A percentile compares a stretch with the other conserved stretches of the same genome.
Conservation (phyloP, 495 filamentous ascomycete genomes). For the Darksidea phi region DNA sequence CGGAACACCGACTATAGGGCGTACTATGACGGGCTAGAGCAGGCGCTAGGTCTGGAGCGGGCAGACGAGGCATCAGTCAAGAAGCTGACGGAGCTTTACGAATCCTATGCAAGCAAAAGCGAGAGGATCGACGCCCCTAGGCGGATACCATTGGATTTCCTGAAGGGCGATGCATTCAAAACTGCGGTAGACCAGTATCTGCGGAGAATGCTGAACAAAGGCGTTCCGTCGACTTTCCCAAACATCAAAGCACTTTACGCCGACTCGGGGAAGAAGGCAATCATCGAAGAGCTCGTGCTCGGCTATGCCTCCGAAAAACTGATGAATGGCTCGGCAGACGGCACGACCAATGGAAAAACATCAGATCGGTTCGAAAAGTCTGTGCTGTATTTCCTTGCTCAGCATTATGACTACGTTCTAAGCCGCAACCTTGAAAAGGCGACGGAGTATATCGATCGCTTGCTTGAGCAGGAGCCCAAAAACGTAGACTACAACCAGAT, state of each 20-base stretch:
- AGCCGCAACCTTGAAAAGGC: conserved; percentile 83
- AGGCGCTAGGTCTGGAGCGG: conserved; percentile 61
- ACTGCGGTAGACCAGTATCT: conserved; percentile 78
- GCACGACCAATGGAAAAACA: conserved; percentile 51
- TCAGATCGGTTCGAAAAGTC: conserved; percentile 68
- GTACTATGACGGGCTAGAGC: conserved; percentile 79
- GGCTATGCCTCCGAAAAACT: conserved; percentile 62
- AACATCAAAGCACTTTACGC: conserved; percentile 91
- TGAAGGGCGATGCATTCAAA: conserved; percentile 80
- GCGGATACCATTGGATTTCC: conserved; percentile 84
- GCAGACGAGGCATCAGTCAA: conserved; percentile 55
- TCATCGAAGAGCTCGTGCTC: conserved; percentile 72
- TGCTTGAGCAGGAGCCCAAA: conserved; percentile 70
- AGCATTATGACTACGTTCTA: conserved; percentile 92
- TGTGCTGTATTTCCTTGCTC: conserved; percentile 86
- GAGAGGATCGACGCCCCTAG: conserved; percentile 81
- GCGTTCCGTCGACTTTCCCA: conserved; percentile 93
- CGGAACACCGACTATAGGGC: conserved; percentile 82
- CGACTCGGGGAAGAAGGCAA: conserved; percentile 70
- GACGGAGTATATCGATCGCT: conserved; percentile 77
- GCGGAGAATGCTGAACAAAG: conserved; percentile 83
- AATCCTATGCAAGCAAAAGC: conserved; percentile 74
- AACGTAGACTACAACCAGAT: conserved; percentile 94
- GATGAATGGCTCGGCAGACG: conserved; percentile 49
- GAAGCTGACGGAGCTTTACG: conserved; percentile 69